Conservation (phyloP, 148 eudicot genomes). For the Rheum nobile region DNA sequence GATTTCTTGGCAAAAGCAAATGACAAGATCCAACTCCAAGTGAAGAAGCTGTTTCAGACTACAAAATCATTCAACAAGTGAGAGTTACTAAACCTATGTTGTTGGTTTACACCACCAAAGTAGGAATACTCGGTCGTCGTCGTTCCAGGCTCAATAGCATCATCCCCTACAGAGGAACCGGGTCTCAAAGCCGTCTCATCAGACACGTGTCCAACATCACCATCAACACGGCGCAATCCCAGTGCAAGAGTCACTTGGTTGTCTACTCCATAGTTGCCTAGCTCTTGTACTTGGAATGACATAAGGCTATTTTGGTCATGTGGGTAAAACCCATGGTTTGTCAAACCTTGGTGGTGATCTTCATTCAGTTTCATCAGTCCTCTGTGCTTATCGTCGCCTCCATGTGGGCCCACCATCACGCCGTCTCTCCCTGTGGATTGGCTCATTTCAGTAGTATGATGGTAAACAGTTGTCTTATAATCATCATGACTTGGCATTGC, state of each 20-base stretch:
- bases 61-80: slow-evolving; percentile 58
- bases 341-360: neutral
- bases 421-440: neutral
- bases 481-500: neutral
- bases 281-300: slow-evolving; percentile 25
- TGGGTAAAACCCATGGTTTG: slow-evolving; percentile 24
- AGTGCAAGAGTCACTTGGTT: slow-evolving; percentile 56
- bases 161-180: neutral
- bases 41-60: slow-evolving; percentile 20
- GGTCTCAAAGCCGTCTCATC: neutral
- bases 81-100: slow-evolving; percentile 36
- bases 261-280: slow-evolving; percentile 27
- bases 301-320: slow-evolving; percentile 25
- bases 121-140: slow-evolving; percentile 27
- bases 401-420: neutral
- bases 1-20: too few species aligned
- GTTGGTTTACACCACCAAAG: slow-evolving; percentile 39
- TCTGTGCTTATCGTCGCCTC: neutral
- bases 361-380: neutral
- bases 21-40: too few species aligned
- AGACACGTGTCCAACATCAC: slow-evolving; percentile 16
- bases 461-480: neutral
- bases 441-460: neutral
- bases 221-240: slow-evolving; percentile 34
- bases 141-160: slow-evolving; percentile 10